A percentile compares a stretch with the other conserved stretches of the same genome.
phyloP scores from a whole-genome alignment of 768 basidiomycete genomes.

The Cystobasidium onofrii region DNA sequence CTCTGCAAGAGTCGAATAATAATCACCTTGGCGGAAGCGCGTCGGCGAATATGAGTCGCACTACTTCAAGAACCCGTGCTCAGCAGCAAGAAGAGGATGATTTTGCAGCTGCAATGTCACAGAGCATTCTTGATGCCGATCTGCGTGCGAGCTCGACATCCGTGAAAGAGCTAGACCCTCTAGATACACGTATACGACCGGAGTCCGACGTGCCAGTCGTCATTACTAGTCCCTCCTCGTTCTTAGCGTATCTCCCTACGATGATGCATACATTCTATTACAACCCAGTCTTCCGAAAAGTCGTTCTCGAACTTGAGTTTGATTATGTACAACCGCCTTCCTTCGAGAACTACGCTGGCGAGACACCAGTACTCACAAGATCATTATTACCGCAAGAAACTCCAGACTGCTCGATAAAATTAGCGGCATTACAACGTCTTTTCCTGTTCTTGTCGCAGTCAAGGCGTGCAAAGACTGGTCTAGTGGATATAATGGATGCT shows the following conservation, averaged over 20 bases:
- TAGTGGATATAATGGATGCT: slow-evolving; percentile 8
- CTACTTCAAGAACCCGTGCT: neutral
- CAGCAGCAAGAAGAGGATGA: slow-evolving; percentile 29
- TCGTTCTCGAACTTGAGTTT: neutral
- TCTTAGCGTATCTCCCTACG: slow-evolving; percentile 9
- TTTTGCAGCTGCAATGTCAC: neutral
- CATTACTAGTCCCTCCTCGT: neutral
- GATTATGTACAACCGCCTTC: neutral
- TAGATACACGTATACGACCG: neutral
- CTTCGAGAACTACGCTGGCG: neutral
- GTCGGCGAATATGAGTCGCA: slow-evolving; percentile 2
- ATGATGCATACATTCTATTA: slow-evolving; percentile 15
- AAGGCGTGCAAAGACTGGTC: neutral
- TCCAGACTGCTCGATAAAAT: neutral
- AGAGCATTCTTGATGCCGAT: slow-evolving; percentile 5
- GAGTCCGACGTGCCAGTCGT: slow-evolving; percentile 3
- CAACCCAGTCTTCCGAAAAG: slow-evolving; percentile 8
- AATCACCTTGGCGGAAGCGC: neutral
- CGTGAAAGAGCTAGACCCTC: neutral
- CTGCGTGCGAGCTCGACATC: neutral
- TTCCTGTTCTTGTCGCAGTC: neutral
- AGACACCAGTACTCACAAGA: neutral
- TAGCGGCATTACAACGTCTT: slow-evolving; percentile 26
- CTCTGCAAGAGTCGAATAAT: neutral
- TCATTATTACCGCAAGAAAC: neutral